phyloP scores from a whole-genome alignment of 257 asterid genomes.

The Anisodus tanguticus region DNA sequence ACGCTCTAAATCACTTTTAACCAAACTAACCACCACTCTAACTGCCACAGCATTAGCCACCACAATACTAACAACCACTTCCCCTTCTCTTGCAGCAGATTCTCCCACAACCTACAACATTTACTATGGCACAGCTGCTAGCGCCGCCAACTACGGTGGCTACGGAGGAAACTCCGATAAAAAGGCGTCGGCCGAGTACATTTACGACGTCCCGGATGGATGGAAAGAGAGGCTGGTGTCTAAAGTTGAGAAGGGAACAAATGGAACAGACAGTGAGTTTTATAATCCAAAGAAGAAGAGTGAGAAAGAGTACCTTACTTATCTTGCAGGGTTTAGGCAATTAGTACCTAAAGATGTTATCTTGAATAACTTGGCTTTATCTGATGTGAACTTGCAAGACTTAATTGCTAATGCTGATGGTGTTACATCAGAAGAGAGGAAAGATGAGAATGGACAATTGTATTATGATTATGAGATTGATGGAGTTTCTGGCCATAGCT shows the following conservation, averaged over 20 bases:
- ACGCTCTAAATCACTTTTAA: conserved; percentile 47
- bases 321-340: conserved; percentile 70
- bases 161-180: conserved; percentile 91
- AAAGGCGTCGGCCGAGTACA: conserved; percentile 90
- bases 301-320: conserved; percentile 84
- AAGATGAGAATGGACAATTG: conserved; percentile 78
- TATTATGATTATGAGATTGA: conserved; percentile 87
- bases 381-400: conserved; percentile 87
- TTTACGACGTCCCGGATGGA: conserved; percentile 86
- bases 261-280: conserved; percentile 93
- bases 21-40: conserved; percentile 52
- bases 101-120: conserved; percentile 49
- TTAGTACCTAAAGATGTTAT: conserved; percentile 75
- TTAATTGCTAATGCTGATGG: conserved; percentile 74
- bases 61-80: conserved; percentile 56
- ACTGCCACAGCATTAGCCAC: conserved; percentile 83
- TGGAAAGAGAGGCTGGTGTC: conserved; percentile 87
- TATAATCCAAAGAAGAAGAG: conserved; percentile 84
- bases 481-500: conserved; percentile 72
- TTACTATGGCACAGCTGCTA: conserved; percentile 96
- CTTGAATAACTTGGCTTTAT: conserved; percentile 77
- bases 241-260: conserved; percentile 84
- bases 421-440: conserved; percentile 67
- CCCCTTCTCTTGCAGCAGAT: conserved; percentile 66
- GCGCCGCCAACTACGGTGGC: conserved; percentile 95